These are phyloP conservation scores for Pestalotiopsis sp. DNA, from an alignment of 2,329 filamentous ascomycete species.

Conservation along the genomic window DNA sequence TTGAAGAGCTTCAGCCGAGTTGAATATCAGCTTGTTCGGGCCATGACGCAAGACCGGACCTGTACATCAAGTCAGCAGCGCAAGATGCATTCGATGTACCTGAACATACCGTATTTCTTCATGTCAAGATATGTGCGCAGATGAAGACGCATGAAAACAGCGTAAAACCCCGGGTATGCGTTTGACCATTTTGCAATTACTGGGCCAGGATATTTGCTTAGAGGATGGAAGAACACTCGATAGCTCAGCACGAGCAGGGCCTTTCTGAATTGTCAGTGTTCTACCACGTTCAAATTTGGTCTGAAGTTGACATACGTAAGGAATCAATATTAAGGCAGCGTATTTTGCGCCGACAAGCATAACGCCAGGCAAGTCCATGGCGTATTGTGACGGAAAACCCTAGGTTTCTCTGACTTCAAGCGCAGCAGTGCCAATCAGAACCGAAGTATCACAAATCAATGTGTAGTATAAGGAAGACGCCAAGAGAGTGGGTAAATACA, in stretches of 20 bases:
- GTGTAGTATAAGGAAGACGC: not conserved
- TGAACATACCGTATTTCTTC: conserved; percentile 11
- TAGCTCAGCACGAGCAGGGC: not conserved
- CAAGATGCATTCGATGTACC: not conserved
- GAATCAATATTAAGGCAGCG: not conserved
- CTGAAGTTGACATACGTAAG: not conserved
- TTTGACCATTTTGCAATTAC: not conserved
- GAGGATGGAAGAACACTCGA: not conserved
- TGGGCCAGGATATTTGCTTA: not conserved
- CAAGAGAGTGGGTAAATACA: not conserved
- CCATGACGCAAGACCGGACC: conserved; percentile 22
- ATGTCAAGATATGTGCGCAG: not conserved
- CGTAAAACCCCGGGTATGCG: conserved; percentile 1
- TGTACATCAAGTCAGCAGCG: not conserved
- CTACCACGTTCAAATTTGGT: not conserved
- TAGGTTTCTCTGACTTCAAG: not conserved
- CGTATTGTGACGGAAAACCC: not conserved
- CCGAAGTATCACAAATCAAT: not conserved
- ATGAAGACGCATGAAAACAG: not conserved
- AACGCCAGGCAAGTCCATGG: not conserved
- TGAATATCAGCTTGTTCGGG: conserved; percentile 24
- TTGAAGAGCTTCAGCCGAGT: conserved; percentile 19
- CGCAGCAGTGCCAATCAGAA: not conserved
- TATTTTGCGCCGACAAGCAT: not conserved
- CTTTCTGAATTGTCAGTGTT: not conserved